Evolutionary conservation across 1,284 basidiomycete species (phyloP), one percentile per base, ranked within the genome.

Genomic region (Ceratorhiza oryzae-sativae): DNA sequence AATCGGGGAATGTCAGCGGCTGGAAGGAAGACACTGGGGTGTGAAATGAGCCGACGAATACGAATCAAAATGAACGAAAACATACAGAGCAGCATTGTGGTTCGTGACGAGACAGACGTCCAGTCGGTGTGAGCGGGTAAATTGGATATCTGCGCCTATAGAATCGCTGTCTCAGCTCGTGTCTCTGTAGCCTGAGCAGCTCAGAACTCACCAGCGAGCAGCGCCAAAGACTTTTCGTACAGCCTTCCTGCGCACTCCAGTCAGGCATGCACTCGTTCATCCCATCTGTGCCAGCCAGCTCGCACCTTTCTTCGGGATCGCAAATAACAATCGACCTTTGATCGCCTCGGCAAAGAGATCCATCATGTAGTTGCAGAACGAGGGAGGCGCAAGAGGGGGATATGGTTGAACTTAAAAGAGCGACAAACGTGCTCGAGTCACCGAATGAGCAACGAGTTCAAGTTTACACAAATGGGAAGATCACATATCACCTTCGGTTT

Each of bases 1-100:
- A 98, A 99, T 41, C 95, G 97, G 12, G 97, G 97, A 75, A 99
- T 99, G 79, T 99, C 97, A 8, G 93, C 87, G 0, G 97, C 97
- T 25, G 97, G 97, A 20, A 99, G 90, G 82, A 99, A 99, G 36
- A 99, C 93, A 20, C 95, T 97, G 79, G 23, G 12, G n/a, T 39
- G 23, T 58, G 36, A 13, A 6, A 39, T 39, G 36, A 39, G 36
- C 13, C 6, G 36, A 13, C 8, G 6, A 39, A 6, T 6, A 39
- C 8, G 36, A 13, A 13, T 6, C 13, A 6, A 6, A 6, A 13
- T 13, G 6, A 13, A 6, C 6, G 36, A 39, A 13, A 10, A 81
- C 87, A 77, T 77, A 95, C 90, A 98, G 88, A 5, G 95, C 95
- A 75, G 99, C 95, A 59, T 90, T 90, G 78, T 95, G 94, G 80